Evolutionary conservation across 2,329 filamentous ascomycete genomes (phyloP), one percentile per base, ranked within the genome.

Genomic region (Xylariaceae sp.): DNA sequence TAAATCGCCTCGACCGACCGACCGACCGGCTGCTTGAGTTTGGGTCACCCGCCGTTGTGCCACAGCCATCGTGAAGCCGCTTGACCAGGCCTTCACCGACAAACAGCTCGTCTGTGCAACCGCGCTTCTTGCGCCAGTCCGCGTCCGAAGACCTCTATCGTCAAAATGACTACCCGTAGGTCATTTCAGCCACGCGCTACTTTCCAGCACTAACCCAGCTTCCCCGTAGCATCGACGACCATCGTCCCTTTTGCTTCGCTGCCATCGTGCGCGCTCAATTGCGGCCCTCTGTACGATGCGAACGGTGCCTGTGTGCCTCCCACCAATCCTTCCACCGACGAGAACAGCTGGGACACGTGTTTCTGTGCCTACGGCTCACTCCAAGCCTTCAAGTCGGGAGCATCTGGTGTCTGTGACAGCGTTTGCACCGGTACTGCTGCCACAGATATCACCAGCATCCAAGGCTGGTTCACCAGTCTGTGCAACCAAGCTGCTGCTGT

Each of bases 251-350:
- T 83, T 58, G 57, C 61, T 42, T 67, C 74, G 39, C 78, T 89
- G 43, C 86, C 86, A 5, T 64, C 75, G 22, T 90, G 86, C 61
- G 85, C 81, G 10, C 65, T 72, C 18, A 54, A 63, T 42, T 90
- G 86, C 62, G 75, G 77, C 39, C 65, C 72, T 27, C 80, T 90
- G 40, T 82, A 78, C 63, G 80, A 88, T 67, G 89, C 87, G 50
- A 87, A 90, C 62, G 78, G 78, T 41, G 81, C 75, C 53, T 95
- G 90, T 68, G 77, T 86, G 1, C 85, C 86, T 3, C 80, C 78
- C 4, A 75, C 70, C 19, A 73, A 68, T 3, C 66, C 77, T 5
- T 66, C 69, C 6, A 74, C 75, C 44, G 73, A 75, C 42, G 66
- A 76, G 38, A 62, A 67, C 17, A 77, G 74, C 39, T 89, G 86